Conservation (phyloP, 768 basidiomycete species). For the Sistotremastrum niveocremeum region DNA sequence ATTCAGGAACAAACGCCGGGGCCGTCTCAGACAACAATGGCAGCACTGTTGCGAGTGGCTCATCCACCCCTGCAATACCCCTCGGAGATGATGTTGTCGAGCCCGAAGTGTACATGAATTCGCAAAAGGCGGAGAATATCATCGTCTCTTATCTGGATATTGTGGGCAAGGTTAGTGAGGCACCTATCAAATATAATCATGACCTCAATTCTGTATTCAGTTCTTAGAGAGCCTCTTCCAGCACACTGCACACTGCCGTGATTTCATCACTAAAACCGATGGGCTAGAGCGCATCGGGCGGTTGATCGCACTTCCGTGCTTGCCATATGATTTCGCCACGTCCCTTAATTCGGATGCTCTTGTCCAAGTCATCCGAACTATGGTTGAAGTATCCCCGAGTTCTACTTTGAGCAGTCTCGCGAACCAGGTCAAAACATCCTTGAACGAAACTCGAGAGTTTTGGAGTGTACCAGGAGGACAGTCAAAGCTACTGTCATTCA, state of each 20-base stretch:
- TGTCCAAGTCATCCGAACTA: slow-evolving; percentile 76
- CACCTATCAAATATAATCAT: background rate
- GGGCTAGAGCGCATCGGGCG: slow-evolving; percentile 62
- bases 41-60: background rate
- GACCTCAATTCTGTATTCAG: slow-evolving; percentile 24
- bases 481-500: slow-evolving; percentile 51
- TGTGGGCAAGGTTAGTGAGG: slow-evolving; percentile 49
- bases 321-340: slow-evolving; percentile 81
- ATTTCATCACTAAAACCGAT: slow-evolving; percentile 68
- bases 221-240: slow-evolving; percentile 94
- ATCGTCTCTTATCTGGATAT: slow-evolving; percentile 71
- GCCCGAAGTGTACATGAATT: slow-evolving; percentile 22
- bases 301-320: slow-evolving; percentile 69
- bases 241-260: slow-evolving; percentile 77
- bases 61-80: background rate
- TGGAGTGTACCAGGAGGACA: slow-evolving; percentile 42
- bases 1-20: slow-evolving; percentile 1
- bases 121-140: slow-evolving; percentile 37
- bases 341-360: slow-evolving; percentile 78
- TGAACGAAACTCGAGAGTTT: slow-evolving; percentile 56
- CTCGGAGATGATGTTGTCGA: slow-evolving; percentile 10
- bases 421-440: slow-evolving; percentile 52
- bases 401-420: slow-evolving; percentile 63
- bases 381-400: slow-evolving; percentile 74
- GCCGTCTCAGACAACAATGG: slow-evolving; percentile 6